Base-by-base conservation (phyloP, 371 early-diverging fungal genomes). In the Actinomortierella ambigua region DNA sequence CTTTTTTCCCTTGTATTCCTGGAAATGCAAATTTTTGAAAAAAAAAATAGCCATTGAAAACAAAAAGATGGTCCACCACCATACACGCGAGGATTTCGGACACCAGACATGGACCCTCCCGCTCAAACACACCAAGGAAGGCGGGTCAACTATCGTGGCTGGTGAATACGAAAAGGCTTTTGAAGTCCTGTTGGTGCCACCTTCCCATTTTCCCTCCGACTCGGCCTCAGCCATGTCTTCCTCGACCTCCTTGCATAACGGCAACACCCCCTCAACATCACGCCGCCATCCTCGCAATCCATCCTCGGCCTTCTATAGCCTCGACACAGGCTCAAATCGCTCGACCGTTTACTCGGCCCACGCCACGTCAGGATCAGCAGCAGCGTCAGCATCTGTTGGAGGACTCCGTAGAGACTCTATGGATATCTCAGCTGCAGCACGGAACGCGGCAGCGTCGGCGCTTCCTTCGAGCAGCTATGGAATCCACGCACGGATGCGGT, bases 121-220 rank as follows among this genome's bases (percentile, higher is more conserved):
- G 13, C 60, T 69, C 5, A 48, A 63, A 14, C 69, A 69, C 48
- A 63, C 58, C 13, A 69, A 63, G 46, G 44, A 20, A 26, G 47
- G 63, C 9, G 57, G 69, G 22, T 69, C 69, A 3, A 52, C 43
- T 1, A 58, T 69, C n/a, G 50, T 59, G 20, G 50, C 57, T 9
- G 69, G 69, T n/a, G 44, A 50, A 18, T 69, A 69, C 24, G 56
- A 53, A 20, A 59, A 69, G 20, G 59, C 54, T 0, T 69, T 69
- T 57, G 60, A 63, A 18, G 51, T 58, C 34, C 52, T 41, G 14
- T 48, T 69, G 43, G 40, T 29, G 34, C 39, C 62, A 11, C 63
- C 75, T 15, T 57, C 61, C 7, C 26, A 57, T 23, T 5, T 6
- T 53, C 53, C 17, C 34, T 6, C 34, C 34, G 11, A 6, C 34